Conservation (phyloP, 805 yeast genomes). For the Yarrowia osloensis region DNA sequence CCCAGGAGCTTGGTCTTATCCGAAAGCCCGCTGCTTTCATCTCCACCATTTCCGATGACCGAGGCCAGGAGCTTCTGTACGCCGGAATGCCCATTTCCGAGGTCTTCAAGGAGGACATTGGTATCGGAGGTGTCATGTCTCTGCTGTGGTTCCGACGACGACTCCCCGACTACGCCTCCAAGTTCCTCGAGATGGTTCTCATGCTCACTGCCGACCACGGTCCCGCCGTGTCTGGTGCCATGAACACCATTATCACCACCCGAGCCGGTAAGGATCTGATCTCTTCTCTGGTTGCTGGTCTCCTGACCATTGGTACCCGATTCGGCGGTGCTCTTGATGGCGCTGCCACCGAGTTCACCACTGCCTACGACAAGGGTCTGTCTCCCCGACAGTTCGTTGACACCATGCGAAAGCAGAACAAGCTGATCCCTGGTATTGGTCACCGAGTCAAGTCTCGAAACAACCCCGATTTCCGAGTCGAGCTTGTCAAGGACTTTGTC, state of each 20-base stretch:
- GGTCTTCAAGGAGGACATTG: constrained; percentile 51
- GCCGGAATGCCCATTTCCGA: constrained; percentile 53
- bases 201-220: constrained; percentile 54
- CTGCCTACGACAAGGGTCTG: constrained; percentile 48
- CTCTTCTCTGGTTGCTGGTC: constrained; percentile 50
- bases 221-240: constrained; percentile 52
- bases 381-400: constrained; percentile 52
- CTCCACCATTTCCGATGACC: constrained; percentile 52
- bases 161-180: constrained; percentile 48
- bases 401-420: constrained; percentile 51
- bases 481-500: constrained; percentile 50
- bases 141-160: constrained; percentile 51
- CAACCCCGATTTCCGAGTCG: constrained; percentile 53
- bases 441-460: constrained; percentile 52
- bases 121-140: constrained; percentile 53
- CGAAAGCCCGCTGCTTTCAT: constrained; percentile 53
- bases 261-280: constrained; percentile 52
- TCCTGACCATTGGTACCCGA: constrained; percentile 50
- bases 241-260: constrained; percentile 52
- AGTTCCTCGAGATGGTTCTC: constrained; percentile 52
- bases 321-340: constrained; percentile 53
- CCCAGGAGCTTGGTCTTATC: constrained; percentile 51
- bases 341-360: constrained; percentile 50
- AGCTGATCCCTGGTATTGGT: constrained; percentile 52
- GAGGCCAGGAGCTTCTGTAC: constrained; percentile 50